Conservation (phyloP, 768 basidiomycete genomes). For the Jaapia argillacea region DNA sequence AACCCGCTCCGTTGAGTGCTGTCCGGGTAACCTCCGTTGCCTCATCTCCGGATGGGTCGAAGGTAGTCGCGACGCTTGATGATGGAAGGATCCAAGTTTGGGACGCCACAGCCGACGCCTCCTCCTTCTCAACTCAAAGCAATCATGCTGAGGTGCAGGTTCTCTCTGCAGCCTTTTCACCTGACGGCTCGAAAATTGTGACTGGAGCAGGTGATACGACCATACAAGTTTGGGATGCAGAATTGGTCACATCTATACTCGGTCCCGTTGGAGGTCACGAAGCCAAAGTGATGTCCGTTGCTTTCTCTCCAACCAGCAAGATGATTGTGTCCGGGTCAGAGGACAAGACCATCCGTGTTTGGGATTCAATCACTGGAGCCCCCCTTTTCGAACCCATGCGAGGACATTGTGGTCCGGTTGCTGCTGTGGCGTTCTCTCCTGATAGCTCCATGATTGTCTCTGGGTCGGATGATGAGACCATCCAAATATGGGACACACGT, state of each 20-base stretch:
- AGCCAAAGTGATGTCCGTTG: slow-evolving; percentile 6
- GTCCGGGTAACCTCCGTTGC: slow-evolving; percentile 7
- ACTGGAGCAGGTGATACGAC: background rate
- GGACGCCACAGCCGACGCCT: slow-evolving; percentile 6
- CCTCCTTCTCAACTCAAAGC: background rate
- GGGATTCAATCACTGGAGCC: slow-evolving; percentile 8
- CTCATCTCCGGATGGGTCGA: slow-evolving; percentile 9
- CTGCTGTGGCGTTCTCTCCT: background rate
- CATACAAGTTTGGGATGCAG: slow-evolving; percentile 3
- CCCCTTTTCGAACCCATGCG: background rate
- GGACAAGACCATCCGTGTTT: slow-evolving; percentile 5
- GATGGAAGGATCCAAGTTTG: slow-evolving; percentile 8
- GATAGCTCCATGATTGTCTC: background rate
- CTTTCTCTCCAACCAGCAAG: slow-evolving; percentile 8
- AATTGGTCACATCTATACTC: slow-evolving; percentile 5
- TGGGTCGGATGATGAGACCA: background rate
- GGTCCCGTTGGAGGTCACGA: slow-evolving; percentile 2
- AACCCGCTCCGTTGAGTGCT: slow-evolving; percentile 1
- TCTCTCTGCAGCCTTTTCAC: background rate
- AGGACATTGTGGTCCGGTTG: background rate
- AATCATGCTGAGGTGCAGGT: background rate
- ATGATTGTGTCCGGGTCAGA: slow-evolving; percentile 7
- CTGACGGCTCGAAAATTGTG: background rate
- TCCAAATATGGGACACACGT: background rate
- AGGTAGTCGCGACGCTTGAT: slow-evolving; percentile 6